phyloP scores from a whole-genome alignment of 257 asterid genomes.

The Thymus mandschuricus region DNA sequence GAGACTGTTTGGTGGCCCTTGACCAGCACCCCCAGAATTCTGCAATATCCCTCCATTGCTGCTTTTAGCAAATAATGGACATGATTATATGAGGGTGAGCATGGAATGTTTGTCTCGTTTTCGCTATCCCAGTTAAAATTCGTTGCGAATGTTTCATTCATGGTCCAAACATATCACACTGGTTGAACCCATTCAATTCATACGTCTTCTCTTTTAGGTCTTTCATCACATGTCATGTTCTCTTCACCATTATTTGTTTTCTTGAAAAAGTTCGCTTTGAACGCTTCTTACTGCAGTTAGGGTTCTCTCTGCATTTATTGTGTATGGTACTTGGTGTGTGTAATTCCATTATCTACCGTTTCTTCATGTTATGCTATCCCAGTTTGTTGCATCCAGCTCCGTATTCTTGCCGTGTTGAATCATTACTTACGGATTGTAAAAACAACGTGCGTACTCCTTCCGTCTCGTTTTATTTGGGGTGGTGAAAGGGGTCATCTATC shows the following conservation, averaged over 20 bases:
- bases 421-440: not conserved
- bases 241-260: not conserved
- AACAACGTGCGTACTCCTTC: not conserved
- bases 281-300: not conserved
- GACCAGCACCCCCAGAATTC: not conserved
- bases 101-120: constrained; percentile 34
- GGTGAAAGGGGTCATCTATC: not conserved
- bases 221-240: constrained; percentile 43
- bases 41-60: constrained; percentile 14
- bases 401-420: not conserved
- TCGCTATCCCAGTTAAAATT: constrained; percentile 12
- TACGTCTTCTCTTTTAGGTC: constrained; percentile 20
- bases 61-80: constrained; percentile 31
- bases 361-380: not conserved
- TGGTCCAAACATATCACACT: constrained; percentile 36
- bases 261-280: not conserved
- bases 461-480: not conserved
- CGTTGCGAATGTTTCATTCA: constrained; percentile 29
- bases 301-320: not conserved
- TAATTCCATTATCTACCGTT: not conserved
- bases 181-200: constrained; percentile 11
- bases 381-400: not conserved
- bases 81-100: constrained; percentile 27
- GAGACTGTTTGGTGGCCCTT: constrained; percentile 22
- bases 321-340: not conserved